These are phyloP conservation scores for Colletotrichum sansevieriae DNA, from an alignment of 2,329 filamentous ascomycete genomes.

Conservation along the genomic window DNA sequence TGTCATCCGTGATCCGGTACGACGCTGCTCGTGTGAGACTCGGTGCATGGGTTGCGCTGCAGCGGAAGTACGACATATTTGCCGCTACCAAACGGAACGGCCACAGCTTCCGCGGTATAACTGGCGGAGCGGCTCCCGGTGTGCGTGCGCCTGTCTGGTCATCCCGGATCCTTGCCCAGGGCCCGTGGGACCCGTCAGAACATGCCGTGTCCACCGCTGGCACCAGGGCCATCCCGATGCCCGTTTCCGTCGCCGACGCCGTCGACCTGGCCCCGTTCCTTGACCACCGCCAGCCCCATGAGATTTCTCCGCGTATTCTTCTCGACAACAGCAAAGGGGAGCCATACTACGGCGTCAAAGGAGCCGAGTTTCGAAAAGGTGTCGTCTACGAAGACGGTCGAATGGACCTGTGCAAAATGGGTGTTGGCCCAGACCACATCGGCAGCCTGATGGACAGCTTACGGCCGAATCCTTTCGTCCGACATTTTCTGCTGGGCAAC, in stretches of 20 bases:
- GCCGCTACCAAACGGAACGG: conserved; percentile 51
- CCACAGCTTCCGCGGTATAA: conserved; percentile 46
- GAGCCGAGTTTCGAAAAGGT: conserved; percentile 53
- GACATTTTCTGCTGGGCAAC: conserved; percentile 67
- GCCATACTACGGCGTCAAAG: conserved; percentile 52
- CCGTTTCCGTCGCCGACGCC: conserved; percentile 49
- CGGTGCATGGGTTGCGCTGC: conserved; percentile 52
- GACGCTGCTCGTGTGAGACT: conserved; percentile 53
- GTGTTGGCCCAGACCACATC: conserved; percentile 65
- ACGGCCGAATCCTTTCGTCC: conserved; percentile 60
- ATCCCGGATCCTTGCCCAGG: conserved; percentile 51
- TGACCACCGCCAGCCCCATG: conserved; percentile 47
- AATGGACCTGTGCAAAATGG: conserved; percentile 69
- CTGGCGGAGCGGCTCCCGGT: conserved; percentile 49
- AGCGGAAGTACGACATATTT: conserved; percentile 53
- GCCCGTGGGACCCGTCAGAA: conserved; percentile 50
- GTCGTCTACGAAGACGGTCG: conserved; percentile 64
- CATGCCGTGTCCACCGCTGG: conserved; percentile 50
- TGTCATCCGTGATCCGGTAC: conserved; percentile 54
- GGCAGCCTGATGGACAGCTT: conserved; percentile 63
- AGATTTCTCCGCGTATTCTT: conserved; percentile 44
- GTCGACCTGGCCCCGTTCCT: conserved; percentile 52
- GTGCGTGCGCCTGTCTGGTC: conserved; percentile 52
- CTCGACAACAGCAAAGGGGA: conserved; percentile 54
- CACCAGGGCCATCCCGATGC: conserved; percentile 51